These are phyloP conservation scores for Diplodia scrobiculata DNA, from an alignment of 2,329 filamentous ascomycete genomes.

Conservation along the genomic window DNA sequence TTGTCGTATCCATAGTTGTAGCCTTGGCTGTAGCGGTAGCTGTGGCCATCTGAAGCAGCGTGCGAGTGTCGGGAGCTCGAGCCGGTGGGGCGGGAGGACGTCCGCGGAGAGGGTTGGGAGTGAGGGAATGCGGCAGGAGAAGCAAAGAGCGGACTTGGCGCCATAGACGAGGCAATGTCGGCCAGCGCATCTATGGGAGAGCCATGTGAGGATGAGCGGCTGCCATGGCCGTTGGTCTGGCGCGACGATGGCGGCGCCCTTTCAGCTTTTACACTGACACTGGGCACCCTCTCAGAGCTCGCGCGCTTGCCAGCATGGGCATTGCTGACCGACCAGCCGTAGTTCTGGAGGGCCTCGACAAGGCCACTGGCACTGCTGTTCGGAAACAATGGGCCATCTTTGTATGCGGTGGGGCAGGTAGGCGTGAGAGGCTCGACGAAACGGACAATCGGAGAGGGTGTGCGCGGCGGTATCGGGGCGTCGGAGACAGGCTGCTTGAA, in stretches of 20 bases:
- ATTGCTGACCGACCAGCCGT: constrained; percentile 16
- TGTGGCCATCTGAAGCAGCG: constrained; percentile 35
- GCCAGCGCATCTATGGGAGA: constrained; percentile 51
- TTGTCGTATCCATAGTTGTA: constrained; percentile 20
- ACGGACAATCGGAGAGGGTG: constrained; percentile 39
- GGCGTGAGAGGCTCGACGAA: constrained; percentile 44
- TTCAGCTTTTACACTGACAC: constrained; percentile 21
- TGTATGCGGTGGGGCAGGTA: constrained; percentile 29
- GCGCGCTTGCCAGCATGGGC: constrained; percentile 1
- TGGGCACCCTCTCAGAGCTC: constrained; percentile 9
- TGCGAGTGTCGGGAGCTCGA: constrained; percentile 40
- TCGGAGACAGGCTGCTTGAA: constrained; percentile 26
- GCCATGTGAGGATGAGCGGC: constrained; percentile 33
- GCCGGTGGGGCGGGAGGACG: constrained; percentile 18
- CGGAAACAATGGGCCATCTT: constrained; percentile 29
- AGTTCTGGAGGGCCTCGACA: constrained; percentile 20
- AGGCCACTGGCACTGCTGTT: constrained; percentile 3
- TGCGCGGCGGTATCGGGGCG: constrained; percentile 32
- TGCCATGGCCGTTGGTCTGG: constrained; percentile 30
- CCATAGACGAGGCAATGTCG: constrained; percentile 46
- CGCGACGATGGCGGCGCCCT: constrained; percentile 18
- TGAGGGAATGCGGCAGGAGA: constrained; percentile 35
- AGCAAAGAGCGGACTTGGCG: constrained; percentile 41
- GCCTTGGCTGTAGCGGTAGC: constrained; percentile 19
- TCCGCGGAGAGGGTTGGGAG: constrained; percentile 15